A percentile compares a stretch with the other conserved stretches of the same genome.
Conservation (phyloP, 352 stramenopile genomes). For the Globisporangium heterothallicum region DNA sequence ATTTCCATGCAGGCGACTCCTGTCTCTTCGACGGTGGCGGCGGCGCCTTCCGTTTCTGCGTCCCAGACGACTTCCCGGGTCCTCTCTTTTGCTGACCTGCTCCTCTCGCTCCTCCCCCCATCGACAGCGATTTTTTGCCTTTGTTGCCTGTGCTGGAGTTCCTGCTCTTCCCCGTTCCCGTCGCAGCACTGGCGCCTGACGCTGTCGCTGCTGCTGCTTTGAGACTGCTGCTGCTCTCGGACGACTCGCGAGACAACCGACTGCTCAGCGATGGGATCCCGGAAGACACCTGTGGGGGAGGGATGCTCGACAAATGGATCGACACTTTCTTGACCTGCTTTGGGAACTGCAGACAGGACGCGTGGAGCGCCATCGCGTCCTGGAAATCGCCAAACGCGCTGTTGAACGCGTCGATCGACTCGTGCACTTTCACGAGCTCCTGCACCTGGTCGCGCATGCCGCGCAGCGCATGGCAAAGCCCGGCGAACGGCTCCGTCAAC, state of each 20-base stretch:
- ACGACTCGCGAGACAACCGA: conserved; percentile 11
- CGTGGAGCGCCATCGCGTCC: conserved; percentile 69
- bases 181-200: too few relatives aligned
- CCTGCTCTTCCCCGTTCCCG: neutral
- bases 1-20: conserved; percentile 55
- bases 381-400: conserved; percentile 67
- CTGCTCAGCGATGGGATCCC: conserved; percentile 9
- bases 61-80: conserved; percentile 5
- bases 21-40: conserved; percentile 20
- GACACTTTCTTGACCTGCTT: conserved; percentile 15
- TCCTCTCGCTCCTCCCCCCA: conserved; percentile 5
- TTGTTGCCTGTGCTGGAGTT: conserved; percentile 5
- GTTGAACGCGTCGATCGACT: conserved; percentile 76
- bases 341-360: conserved; percentile 66
- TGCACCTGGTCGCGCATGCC: conserved; percentile 63
- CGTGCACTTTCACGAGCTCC: conserved; percentile 58
- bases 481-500: conserved; percentile 43
- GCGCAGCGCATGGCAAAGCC: conserved; percentile 57
- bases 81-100: conserved; percentile 6
- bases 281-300: conserved; percentile 20
- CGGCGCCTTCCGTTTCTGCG: conserved; percentile 16
- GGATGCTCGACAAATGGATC: conserved; percentile 30
- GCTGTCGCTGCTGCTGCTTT: neutral
- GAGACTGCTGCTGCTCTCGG: conserved; percentile 10
- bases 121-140: conserved; percentile 7